Conservation (phyloP, 2,329 filamentous ascomycete genomes). For the Epichloe baconii region DNA sequence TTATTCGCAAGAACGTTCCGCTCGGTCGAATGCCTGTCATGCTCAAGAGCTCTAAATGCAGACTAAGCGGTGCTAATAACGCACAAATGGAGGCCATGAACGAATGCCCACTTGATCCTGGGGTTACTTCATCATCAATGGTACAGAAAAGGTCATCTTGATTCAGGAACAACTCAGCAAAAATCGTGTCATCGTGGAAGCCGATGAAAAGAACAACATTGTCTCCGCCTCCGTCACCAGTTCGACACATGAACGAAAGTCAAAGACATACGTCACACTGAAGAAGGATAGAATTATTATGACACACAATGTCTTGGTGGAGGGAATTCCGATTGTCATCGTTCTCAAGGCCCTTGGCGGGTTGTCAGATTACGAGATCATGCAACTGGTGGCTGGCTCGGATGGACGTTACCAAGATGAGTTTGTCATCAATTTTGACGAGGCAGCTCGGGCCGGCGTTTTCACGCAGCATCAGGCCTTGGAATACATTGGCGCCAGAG, state of each 20-base stretch:
- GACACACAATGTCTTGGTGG: constrained; percentile 83
- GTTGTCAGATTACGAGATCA: constrained; percentile 86
- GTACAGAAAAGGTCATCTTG: constrained; percentile 95
- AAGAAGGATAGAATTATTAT: constrained; percentile 89
- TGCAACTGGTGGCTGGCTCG: constrained; percentile 77
- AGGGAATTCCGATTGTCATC: constrained; percentile 91
- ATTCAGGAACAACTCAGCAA: constrained; percentile 99
- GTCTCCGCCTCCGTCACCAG: constrained; percentile 94
- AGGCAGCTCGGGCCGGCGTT: constrained; percentile 70
- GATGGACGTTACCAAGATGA: constrained; percentile 87
- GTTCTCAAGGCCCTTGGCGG: constrained; percentile 88
- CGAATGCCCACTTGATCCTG: constrained; percentile 90
- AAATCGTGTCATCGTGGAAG: constrained; percentile 95
- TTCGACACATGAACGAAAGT: constrained; percentile 95
- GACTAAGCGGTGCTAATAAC: constrained; percentile 71
- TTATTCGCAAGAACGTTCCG: constrained; percentile 62
- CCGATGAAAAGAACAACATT: constrained; percentile 79
- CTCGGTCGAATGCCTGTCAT: constrained; percentile 93
- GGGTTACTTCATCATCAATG: constrained; percentile 97
- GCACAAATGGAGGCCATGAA: constrained; percentile 83
- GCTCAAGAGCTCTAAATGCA: constrained; percentile 90
- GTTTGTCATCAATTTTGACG: constrained; percentile 91
- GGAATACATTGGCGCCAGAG: constrained; percentile 76
- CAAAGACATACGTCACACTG: constrained; percentile 87
- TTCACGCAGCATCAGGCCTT: constrained; percentile 91